A percentile compares a stretch with the other conserved stretches of the same genome.
Evolutionary conservation across 352 stramenopile genomes (phyloP).

Genomic region (Phytophthora ohioensis): DNA sequence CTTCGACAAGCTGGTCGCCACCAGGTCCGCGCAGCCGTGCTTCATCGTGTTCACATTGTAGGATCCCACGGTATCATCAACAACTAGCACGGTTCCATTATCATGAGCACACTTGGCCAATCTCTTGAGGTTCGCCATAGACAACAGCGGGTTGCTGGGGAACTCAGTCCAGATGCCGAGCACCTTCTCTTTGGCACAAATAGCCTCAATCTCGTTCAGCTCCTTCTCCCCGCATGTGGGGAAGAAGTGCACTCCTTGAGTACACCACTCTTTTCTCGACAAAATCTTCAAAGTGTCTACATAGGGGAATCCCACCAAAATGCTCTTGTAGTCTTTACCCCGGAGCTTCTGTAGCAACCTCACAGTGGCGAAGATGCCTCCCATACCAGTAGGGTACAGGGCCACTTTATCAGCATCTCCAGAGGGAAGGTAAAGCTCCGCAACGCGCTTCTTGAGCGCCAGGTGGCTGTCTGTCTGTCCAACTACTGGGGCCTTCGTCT

Average conservation of each 20-base stretch:
- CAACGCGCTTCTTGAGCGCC: constrained; percentile 60
- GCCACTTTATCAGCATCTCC: constrained; percentile 48
- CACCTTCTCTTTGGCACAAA: constrained; percentile 78
- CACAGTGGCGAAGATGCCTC: constrained; percentile 86
- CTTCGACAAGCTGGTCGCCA: constrained; percentile 94
- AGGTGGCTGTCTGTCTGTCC: constrained; percentile 37
- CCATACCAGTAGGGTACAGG: constrained; percentile 91
- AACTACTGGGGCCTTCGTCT: constrained; percentile 6
- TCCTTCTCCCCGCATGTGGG: constrained; percentile 73
- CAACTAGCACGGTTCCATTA: constrained; percentile 87
- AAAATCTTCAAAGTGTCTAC: constrained; percentile 95
- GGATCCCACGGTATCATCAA: constrained; percentile 92
- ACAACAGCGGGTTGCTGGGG: constrained; percentile 92
- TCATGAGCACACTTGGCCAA: constrained; percentile 87
- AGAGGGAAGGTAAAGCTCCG: constrained; percentile 55
- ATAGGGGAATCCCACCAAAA: constrained; percentile 95
- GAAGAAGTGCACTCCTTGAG: constrained; percentile 91
- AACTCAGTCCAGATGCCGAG: constrained; percentile 94
- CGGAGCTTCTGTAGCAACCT: constrained; percentile 66
- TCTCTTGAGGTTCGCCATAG: constrained; percentile 81
- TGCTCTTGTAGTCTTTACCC: constrained; percentile 59
- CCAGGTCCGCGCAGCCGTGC: constrained; percentile 79
- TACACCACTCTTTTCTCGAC: constrained; percentile 86
- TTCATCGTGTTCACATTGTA: constrained; percentile 94
- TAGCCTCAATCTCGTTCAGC: constrained; percentile 66